Evolutionary conservation across 345 rosid genomes (phyloP).

Genomic region (Lepidium aucheri): DNA sequence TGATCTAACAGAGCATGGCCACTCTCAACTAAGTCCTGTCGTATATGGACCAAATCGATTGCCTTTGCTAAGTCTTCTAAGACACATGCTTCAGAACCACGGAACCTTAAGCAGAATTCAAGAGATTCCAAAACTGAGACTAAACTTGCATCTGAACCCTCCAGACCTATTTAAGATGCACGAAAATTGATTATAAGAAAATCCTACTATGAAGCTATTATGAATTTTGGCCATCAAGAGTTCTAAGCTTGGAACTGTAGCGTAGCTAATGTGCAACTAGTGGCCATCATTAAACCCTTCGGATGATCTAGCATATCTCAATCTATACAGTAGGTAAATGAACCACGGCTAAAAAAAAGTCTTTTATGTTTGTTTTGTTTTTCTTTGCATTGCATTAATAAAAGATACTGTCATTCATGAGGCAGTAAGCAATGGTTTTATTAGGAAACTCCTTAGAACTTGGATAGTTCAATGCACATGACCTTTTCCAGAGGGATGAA

Average conservation of each 20-base stretch:
- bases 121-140: conserved; percentile 78
- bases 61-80: conserved; percentile 88
- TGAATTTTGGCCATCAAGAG: background rate
- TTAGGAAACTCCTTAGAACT: background rate
- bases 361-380: background rate
- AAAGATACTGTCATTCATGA: background rate
- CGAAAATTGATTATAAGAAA: background rate
- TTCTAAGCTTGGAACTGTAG: background rate
- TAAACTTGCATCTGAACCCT: conserved; percentile 87
- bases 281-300: background rate
- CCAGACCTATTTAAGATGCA: conserved; percentile 48
- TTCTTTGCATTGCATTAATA: background rate
- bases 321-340: background rate
- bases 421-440: background rate
- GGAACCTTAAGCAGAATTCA: conserved; percentile 79
- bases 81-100: conserved; percentile 92
- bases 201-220: background rate
- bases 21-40: conserved; percentile 82
- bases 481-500: background rate
- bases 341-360: background rate
- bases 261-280: background rate
- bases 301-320: background rate
- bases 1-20: conserved; percentile 68
- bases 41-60: conserved; percentile 71
- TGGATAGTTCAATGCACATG: background rate